phyloP scores from a whole-genome alignment of 192 early-diverging fungal genomes.

The Glomus cerebriforme region DNA sequence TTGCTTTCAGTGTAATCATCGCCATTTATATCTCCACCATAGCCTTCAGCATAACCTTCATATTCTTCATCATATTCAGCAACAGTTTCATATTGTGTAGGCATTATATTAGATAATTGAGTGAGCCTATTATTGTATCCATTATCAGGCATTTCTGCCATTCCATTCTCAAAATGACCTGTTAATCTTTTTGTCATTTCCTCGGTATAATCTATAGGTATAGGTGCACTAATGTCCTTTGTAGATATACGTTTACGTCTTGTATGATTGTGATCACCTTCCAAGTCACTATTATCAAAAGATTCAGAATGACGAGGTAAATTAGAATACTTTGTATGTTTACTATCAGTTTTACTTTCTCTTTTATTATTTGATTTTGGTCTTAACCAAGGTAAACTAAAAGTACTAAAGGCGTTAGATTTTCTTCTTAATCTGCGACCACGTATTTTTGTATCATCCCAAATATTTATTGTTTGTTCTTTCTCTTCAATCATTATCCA shows the following conservation, averaged over 20 bases:
- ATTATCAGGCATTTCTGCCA: background rate
- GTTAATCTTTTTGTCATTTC: background rate
- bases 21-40: background rate
- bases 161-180: background rate
- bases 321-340: background rate
- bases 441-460: background rate
- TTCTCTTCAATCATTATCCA: slow-evolving; percentile 34
- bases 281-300: background rate
- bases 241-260: background rate
- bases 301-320: background rate
- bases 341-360: background rate
- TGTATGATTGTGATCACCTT: background rate
- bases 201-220: background rate
- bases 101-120: background rate
- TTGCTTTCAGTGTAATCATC: background rate
- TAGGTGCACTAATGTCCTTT: background rate
- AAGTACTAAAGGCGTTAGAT: slow-evolving; percentile 15
- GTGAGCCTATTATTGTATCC: background rate
- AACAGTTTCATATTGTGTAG: background rate
- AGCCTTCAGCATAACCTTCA: background rate
- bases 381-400: slow-evolving; percentile 19
- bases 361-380: background rate
- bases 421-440: background rate
- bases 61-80: background rate
- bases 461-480: slow-evolving; percentile 10